Base-by-base conservation (phyloP, 2,329 filamentous ascomycete genomes). In the Stenocarpella maydis region DNA sequence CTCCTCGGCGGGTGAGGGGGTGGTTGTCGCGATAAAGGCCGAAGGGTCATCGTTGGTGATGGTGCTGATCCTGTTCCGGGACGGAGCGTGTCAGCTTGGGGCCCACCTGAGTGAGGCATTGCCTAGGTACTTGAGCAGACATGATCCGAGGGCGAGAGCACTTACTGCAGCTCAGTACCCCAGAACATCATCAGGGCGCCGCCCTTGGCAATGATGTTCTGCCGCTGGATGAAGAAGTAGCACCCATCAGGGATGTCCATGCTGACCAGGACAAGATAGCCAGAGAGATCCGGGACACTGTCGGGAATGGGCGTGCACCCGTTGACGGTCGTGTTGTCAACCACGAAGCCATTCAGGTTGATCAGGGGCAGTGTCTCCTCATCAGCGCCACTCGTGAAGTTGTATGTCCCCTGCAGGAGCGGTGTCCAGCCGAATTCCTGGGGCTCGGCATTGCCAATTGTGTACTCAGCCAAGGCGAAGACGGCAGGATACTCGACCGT, bases 241-340 rank as follows among this genome's bases (percentile, higher is more conserved):
- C 52, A 54, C 4, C 52, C 52, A 21, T 34, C 52, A 14, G 52
- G 52, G 19, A 28, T 21, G 10, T 54, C 52, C 8, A 54, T 19
- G 52, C 52, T 54, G 28, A 54, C 19, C 6, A 54, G 52, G 19
- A 54, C 52, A 34, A 54, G 52, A 37, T 54, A 21, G 3, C 52
- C 52, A 54, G 52, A 54, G 21, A 54, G 52, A 21, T 54, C 19
- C 52, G 52, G 52, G 28, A 54, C 52, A 54, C 52, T 54, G 52
- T 37, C 31, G 28, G 52, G 52, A 15, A 54, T 54, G 9, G 52
- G 31, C 9, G 52, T 54, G 15, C 52, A 54, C 15, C 52, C 52
- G 5, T 28, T 54, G 4, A 54, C 52, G 19, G 28, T 54, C 52
- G 31, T 54, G 52, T 54, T 54, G 52, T 28, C 52, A 37, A 54